Percentiles rank a stretch among this genome's conserved stretches.
Evolutionary conservation across 768 basidiomycete species (phyloP).

Genomic region (Cystofilobasidium macerans): DNA sequence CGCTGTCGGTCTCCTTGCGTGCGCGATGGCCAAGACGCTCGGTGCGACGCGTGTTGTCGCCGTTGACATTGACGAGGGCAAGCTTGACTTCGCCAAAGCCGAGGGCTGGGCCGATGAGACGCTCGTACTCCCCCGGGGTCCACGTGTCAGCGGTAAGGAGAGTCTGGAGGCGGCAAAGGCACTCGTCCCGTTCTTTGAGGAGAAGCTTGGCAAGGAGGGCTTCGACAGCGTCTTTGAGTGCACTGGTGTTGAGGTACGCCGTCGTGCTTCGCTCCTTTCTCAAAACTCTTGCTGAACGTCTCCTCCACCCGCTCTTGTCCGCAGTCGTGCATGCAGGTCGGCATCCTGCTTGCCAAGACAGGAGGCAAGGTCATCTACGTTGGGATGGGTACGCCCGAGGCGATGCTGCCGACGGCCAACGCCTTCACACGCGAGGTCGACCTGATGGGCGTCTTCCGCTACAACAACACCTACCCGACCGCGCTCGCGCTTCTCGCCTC

Average conservation of each 20-base stretch:
- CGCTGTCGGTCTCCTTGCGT: slow-evolving; percentile 78
- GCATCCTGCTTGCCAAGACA: slow-evolving; percentile 57
- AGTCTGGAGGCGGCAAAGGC: slow-evolving; percentile 31
- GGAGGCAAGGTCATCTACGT: slow-evolving; percentile 88
- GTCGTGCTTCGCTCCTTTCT: slow-evolving; percentile 31
- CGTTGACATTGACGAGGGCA: slow-evolving; percentile 71
- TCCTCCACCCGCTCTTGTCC: not conserved
- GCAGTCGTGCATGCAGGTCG: slow-evolving; percentile 43
- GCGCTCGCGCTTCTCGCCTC: slow-evolving; percentile 67
- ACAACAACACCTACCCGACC: slow-evolving; percentile 79
- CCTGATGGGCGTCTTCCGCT: slow-evolving; percentile 77
- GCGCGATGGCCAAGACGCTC: slow-evolving; percentile 39
- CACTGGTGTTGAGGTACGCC: slow-evolving; percentile 83
- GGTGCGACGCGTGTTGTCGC: slow-evolving; percentile 44
- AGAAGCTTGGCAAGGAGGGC: slow-evolving; percentile 52
- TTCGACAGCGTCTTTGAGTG: slow-evolving; percentile 93
- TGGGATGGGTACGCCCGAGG: slow-evolving; percentile 85
- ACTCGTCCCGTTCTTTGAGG: slow-evolving; percentile 44
- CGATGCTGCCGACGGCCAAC: slow-evolving; percentile 67
- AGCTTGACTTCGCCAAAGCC: slow-evolving; percentile 63
- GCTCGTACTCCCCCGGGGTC: slow-evolving; percentile 51
- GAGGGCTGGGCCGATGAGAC: slow-evolving; percentile 67
- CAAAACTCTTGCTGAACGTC: too few relatives aligned
- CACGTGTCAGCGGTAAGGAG: slow-evolving; percentile 58
- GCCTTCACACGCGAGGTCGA: slow-evolving; percentile 75